These are phyloP conservation scores for Linderina pennispora DNA, from an alignment of 192 early-diverging fungal genomes.

Conservation along the genomic window DNA sequence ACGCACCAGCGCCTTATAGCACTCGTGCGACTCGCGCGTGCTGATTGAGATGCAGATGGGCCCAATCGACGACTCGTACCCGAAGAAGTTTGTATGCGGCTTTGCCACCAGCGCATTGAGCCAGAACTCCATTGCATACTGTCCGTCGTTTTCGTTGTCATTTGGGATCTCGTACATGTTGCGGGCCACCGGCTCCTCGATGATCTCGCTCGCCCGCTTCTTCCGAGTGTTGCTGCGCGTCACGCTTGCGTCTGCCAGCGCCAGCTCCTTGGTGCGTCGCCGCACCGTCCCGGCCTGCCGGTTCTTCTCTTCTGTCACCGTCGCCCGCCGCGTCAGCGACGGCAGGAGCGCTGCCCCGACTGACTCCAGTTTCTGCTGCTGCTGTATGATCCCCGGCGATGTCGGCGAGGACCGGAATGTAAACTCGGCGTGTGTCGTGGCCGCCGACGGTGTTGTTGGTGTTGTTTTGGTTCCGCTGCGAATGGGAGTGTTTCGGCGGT, in stretches of 20 bases:
- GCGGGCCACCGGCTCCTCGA: no score
- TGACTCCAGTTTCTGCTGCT: constrained; percentile 10
- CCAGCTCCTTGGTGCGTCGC: no score
- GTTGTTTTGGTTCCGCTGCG: no score
- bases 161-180: constrained; percentile 34
- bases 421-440: constrained; percentile 8
- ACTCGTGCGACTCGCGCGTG: constrained; percentile 45
- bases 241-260: no score
- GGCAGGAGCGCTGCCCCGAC: constrained; percentile 41
- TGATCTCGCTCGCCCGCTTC: neutral
- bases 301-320: constrained; percentile 34
- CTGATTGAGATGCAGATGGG: constrained; percentile 46
- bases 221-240: neutral
- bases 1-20: constrained; percentile 45
- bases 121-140: constrained; percentile 45
- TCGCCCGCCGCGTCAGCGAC: constrained; percentile 38
- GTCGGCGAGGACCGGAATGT: constrained; percentile 18
- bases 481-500: no score
- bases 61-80: constrained; percentile 40
- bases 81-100: constrained; percentile 48
- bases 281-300: no score
- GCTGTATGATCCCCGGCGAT: neutral
- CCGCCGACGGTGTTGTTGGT: constrained; percentile 12
- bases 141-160: constrained; percentile 46
- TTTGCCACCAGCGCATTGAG: constrained; percentile 46